A percentile compares a stretch with the other conserved stretches of the same genome.
phyloP scores from a whole-genome alignment of 306 rosid genomes.

The Cyclanthera cordifolia region DNA sequence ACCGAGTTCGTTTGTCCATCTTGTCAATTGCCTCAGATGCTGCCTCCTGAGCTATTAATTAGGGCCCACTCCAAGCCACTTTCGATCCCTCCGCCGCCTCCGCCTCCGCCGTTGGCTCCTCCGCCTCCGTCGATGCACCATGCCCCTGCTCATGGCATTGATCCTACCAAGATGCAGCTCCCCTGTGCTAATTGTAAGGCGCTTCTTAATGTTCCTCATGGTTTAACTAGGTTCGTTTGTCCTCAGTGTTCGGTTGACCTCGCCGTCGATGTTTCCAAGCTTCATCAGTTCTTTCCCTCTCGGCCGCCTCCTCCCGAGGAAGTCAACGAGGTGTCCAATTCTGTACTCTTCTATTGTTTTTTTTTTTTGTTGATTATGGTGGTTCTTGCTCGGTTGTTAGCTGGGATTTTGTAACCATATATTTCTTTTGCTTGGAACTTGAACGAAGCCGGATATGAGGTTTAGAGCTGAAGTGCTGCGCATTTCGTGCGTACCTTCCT shows the following conservation, averaged over 20 bases:
- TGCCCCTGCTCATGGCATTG: constrained; percentile 71
- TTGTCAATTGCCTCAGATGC: constrained; percentile 86
- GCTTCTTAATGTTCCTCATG: constrained; percentile 90
- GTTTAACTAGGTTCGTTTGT: constrained; percentile 61
- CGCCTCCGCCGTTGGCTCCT: constrained; percentile 7
- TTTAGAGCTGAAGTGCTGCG: background rate
- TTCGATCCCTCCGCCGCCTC: constrained; percentile 13
- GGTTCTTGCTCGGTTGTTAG: background rate
- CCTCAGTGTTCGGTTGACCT: constrained; percentile 86
- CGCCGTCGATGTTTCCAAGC: constrained; percentile 64
- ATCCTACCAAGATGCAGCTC: constrained; percentile 95
- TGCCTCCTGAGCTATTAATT: constrained; percentile 88
- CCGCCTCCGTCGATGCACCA: constrained; percentile 22
- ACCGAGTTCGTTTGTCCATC: constrained; percentile 70
- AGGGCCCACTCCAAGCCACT: constrained; percentile 33
- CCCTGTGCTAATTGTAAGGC: constrained; percentile 91
- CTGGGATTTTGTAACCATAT: background rate
- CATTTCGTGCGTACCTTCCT: background rate
- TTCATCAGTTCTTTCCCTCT: constrained; percentile 20
- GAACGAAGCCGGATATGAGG: background rate
- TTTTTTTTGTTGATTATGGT: background rate
- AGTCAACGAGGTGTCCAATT: constrained; percentile 36
- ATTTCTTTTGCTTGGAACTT: background rate
- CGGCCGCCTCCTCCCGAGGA: constrained; percentile 31
- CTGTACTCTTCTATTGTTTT: background rate